Evolutionary conservation across 1,284 basidiomycete species (phyloP), one percentile per base, ranked within the genome.

Genomic region (Entoloma clypeatum): DNA sequence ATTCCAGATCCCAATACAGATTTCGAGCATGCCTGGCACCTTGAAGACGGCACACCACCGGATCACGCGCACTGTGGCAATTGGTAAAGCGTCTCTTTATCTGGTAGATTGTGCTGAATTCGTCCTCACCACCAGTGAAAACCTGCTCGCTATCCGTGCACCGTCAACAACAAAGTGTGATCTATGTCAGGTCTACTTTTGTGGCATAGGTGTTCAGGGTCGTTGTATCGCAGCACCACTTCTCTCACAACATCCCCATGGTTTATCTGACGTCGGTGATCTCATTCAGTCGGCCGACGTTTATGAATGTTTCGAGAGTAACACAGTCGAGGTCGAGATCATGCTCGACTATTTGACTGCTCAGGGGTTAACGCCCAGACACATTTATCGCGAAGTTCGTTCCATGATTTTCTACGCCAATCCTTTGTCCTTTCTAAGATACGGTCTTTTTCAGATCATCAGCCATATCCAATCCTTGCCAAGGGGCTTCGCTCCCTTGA

Each of bases 131-230:
- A 36, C 16, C 44, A 86, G 84, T 54, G 86, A 88, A 62, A 83
- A 75, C 53, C 58, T 87, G 4, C 69, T 87, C 18, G 82, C 84
- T 17, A 60, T 81, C 1, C 67, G 63, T 21, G 85, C 86, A 9
- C 86, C 86, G 10, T 64, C 75, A 23, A 83, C 85, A 9, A 75
- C 81, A n/a, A 81, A 76, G 59, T 89, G 86, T 54, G 86, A 88
- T 56, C 74, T 89, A 46, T 89, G 86, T 51, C 77, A 79, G 47
- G 76, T 83, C 10, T 80, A 71, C 3, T 89, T 88, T 58, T 89
- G 86, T 54, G 86, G 86, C 3, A 79, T 89, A 42, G 74, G 74
- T 41, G 71, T 88, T 10, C 82, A 76, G 41, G 74, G 72, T 13
- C 78, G 86, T 33, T 89, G 86, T 56, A 55, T 71, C 28, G 81